Conservation (phyloP, 1,139 yeast genomes). For the Trichomonascaceae sp. region DNA sequence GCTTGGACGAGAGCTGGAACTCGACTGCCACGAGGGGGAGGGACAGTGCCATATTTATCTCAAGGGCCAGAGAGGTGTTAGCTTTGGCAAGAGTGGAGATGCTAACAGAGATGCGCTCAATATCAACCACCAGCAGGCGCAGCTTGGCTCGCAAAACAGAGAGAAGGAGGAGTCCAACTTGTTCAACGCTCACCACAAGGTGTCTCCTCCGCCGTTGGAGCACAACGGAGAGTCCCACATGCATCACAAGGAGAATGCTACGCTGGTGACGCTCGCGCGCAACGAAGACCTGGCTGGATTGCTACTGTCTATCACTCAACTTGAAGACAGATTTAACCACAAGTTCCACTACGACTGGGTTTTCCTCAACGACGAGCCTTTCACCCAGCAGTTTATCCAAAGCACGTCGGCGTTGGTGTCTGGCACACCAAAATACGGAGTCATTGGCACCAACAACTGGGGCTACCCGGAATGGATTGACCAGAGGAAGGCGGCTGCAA, state of each 20-base stretch:
- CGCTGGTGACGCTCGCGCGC: constrained; percentile 50
- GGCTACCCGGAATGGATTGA: constrained; percentile 58
- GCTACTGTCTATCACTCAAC: constrained; percentile 40
- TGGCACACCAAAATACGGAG: constrained; percentile 52
- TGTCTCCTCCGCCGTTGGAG: no score
- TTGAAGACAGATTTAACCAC: constrained; percentile 62
- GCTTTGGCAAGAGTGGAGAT: no score
- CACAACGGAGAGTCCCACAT: no score
- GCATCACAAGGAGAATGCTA: constrained; percentile 40
- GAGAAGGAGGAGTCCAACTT: no score
- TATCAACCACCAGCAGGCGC: no score
- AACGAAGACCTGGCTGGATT: constrained; percentile 49
- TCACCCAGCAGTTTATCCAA: constrained; percentile 35
- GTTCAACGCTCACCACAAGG: no score
- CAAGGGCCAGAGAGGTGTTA: no score
- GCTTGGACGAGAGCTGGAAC: no score
- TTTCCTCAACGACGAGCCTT: constrained; percentile 54
- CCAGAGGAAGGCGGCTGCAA: constrained; percentile 38
- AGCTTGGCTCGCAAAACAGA: no score
- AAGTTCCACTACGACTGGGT: constrained; percentile 70
- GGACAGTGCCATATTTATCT: no score
- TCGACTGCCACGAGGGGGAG: no score
- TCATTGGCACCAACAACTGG: constrained; percentile 58
- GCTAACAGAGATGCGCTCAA: no score
- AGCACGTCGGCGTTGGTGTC: constrained; percentile 35